Conservation (phyloP, 164 flowering plant species). For the Stephania cephalantha region DNA sequence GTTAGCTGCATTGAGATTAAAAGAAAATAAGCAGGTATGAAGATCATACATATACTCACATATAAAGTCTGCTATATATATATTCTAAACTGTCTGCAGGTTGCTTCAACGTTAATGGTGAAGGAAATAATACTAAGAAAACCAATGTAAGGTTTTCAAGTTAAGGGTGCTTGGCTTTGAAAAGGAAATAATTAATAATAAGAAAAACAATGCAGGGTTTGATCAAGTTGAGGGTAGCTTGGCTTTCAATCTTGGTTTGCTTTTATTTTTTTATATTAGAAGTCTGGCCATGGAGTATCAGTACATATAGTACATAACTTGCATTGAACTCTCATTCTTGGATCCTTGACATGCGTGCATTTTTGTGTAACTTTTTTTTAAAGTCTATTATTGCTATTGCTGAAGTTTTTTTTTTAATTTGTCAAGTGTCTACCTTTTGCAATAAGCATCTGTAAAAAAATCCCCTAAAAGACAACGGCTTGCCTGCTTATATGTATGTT, state of each 20-base stretch:
- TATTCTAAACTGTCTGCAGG: neutral
- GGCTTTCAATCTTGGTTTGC: constrained; percentile 4
- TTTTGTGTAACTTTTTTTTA: neutral
- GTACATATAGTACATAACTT: neutral
- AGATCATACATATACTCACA: neutral
- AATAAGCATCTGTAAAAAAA: no score
- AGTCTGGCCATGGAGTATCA: neutral
- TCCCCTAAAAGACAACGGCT: no score
- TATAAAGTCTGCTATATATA: neutral
- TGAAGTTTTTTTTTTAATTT: no score
- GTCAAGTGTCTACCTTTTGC: no score
- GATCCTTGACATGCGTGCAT: neutral
- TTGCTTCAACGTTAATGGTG: no score
- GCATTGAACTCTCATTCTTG: neutral
- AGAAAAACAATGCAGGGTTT: no score
- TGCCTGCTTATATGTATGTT: no score
- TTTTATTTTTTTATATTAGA: neutral
- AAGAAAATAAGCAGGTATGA: neutral
- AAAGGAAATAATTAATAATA: no score
- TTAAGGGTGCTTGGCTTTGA: neutral
- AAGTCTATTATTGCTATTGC: no score
- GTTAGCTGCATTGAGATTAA: neutral
- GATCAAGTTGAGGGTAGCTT: constrained; percentile 5
- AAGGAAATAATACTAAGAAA: no score
- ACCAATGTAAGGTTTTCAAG: no score